Evolutionary conservation across 495 filamentous ascomycete species (phyloP), one percentile per base, ranked within the genome.

Genomic region (Hypoxylon trugodes): DNA sequence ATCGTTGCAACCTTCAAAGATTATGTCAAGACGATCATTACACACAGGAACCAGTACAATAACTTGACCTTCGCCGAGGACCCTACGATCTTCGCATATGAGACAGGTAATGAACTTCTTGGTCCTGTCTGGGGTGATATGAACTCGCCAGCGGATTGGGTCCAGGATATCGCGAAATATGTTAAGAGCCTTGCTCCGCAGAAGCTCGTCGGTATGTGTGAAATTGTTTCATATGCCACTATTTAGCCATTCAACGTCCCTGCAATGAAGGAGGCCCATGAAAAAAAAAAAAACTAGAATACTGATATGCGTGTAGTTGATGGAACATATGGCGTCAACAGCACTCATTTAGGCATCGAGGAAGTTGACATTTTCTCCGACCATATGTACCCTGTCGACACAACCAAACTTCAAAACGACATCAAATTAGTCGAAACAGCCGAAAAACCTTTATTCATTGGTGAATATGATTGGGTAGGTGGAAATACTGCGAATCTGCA

Each of bases 261-360:
- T n/a, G n/a, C n/a, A n/a, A n/a, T n/a, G n/a, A n/a, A n/a, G n/a
- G n/a, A n/a, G n/a, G n/a, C n/a, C n/a, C n/a, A n/a, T n/a, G n/a
- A n/a, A n/a, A n/a, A n/a, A n/a, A n/a, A n/a, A n/a, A n/a, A 33
- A 1, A 2, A 21, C 1, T 15, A 16, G 12, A 9, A 25, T 37
- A 40, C 22, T 66, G 19, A 66, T 25, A 46, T 18, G n/a, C n/a
- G n/a, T 10, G 41, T 69, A 64, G 72, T 85, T 18, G 82, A 85
- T 54, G 82, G 82, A 13, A 84, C 82, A 2, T 85, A 84, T 56
- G 82, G 82, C 16, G 72, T 86, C 52, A 84, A 84, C 73, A 69
- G 55, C 43, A 79, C 76, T 12, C 79, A 84, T 60, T 71, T 84
- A 13, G 42, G 35, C 28, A 75, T 84, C 49, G 49, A 71, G 12